A percentile compares a stretch with the other conserved stretches of the same genome.
These are phyloP conservation scores for Tritrichomonas musculus DNA, from an alignment of 208 protist species.

Conservation along the genomic window DNA sequence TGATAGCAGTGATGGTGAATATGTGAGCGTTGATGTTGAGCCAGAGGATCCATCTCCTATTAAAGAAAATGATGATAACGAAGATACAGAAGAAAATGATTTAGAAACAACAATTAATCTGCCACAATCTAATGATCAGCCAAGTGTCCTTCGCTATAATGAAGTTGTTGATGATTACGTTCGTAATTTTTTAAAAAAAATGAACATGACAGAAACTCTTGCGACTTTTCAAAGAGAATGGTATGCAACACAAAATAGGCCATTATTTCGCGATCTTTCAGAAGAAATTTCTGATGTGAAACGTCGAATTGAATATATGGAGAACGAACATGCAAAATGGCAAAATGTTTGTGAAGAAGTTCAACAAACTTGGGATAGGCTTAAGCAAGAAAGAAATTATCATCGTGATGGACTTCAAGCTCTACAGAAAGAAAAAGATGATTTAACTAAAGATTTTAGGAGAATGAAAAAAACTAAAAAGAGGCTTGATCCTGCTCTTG, in stretches of 20 bases:
- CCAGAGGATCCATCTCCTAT: too few relatives aligned
- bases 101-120: too few relatives aligned
- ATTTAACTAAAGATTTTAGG: not conserved
- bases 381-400: constrained; percentile 28
- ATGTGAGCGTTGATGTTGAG: not conserved
- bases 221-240: constrained; percentile 19
- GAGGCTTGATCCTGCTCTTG: constrained; percentile 9
- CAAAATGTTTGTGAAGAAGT: constrained; percentile 24
- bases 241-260: not conserved
- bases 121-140: not conserved
- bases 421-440: not conserved
- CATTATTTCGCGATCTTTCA: not conserved
- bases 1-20: constrained; percentile 23
- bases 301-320: not conserved
- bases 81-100: not conserved
- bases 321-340: not conserved
- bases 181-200: constrained; percentile 23
- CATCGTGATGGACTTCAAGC: not conserved
- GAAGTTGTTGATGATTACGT: constrained; percentile 29
- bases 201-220: constrained; percentile 27
- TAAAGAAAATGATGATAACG: not conserved
- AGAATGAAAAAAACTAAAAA: constrained; percentile 21
- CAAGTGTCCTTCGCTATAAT: not conserved
- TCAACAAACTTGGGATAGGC: constrained; percentile 25
- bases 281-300: constrained; percentile 30